Evolutionary conservation across 2,329 filamentous ascomycete species (phyloP).

Genomic region (Fusarium bulbicola): DNA sequence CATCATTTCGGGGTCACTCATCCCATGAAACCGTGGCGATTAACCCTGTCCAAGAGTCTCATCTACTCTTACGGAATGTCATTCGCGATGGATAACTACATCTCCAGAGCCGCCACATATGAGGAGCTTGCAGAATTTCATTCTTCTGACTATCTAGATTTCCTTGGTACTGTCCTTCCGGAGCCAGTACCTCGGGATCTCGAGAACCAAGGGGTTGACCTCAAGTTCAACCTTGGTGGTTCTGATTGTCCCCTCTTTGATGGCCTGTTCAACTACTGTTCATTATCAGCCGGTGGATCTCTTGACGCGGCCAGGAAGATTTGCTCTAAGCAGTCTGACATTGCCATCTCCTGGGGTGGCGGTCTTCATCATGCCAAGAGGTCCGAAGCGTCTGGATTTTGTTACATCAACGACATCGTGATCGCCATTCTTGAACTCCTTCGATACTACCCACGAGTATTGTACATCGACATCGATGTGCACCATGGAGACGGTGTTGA

Average conservation of each 20-base stretch:
- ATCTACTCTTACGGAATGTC: slow-evolving; percentile 96
- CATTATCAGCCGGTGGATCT: slow-evolving; percentile 89
- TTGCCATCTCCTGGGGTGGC: slow-evolving; percentile 97
- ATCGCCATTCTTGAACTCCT: slow-evolving; percentile 90
- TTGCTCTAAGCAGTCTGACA: slow-evolving; percentile 85
- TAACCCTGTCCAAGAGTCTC: slow-evolving; percentile 93
- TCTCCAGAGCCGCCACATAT: slow-evolving; percentile 82
- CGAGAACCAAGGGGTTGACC: slow-evolving; percentile 69
- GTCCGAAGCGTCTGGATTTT: slow-evolving; percentile 92
- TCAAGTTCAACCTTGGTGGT: slow-evolving; percentile 85
- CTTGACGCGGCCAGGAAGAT: slow-evolving; percentile 92
- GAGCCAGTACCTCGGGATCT: slow-evolving; percentile 71
- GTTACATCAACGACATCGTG: slow-evolving; percentile 99
- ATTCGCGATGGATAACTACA: slow-evolving; percentile 94
- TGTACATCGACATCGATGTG: slow-evolving; percentile 95
- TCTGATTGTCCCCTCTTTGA: slow-evolving; percentile 98
- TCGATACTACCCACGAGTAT: slow-evolving; percentile 80
- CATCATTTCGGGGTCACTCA: slow-evolving; percentile 98
- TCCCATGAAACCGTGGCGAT: slow-evolving; percentile 98
- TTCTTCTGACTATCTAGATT: slow-evolving; percentile 88
- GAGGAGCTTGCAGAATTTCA: slow-evolving; percentile 91
- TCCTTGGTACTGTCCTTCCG: slow-evolving; percentile 77
- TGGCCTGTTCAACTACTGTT: slow-evolving; percentile 93
- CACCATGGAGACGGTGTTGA: slow-evolving; percentile 93
- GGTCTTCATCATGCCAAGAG: slow-evolving; percentile 97